Conservation (phyloP, 164 flowering plant genomes). For the Hamamelis virginiana region DNA sequence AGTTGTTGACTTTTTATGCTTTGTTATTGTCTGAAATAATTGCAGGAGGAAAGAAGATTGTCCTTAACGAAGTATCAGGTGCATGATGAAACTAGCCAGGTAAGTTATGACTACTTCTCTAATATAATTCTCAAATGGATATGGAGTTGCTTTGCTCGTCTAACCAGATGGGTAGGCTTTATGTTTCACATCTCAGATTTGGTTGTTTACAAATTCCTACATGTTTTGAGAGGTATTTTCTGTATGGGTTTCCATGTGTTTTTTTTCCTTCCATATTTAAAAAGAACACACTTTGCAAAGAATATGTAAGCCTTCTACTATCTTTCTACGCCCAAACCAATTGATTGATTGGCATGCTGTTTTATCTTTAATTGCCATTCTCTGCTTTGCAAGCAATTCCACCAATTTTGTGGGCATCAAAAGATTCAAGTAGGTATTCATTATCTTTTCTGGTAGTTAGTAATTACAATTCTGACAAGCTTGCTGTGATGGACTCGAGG, state of each 20-base stretch:
- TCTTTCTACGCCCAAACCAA: slow-evolving; percentile 23
- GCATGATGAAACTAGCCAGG: slow-evolving; percentile 99
- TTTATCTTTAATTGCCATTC: slow-evolving; percentile 33
- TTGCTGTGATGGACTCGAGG: slow-evolving; percentile 46
- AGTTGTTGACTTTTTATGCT: neutral
- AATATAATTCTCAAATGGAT: slow-evolving; percentile 26
- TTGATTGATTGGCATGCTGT: slow-evolving; percentile 35
- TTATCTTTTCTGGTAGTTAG: slow-evolving; percentile 40
- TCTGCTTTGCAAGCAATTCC: slow-evolving; percentile 52
- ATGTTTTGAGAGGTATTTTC: slow-evolving; percentile 36
- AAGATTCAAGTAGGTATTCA: slow-evolving; percentile 74
- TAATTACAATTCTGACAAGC: slow-evolving; percentile 50
- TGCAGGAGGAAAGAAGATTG: slow-evolving; percentile 98
- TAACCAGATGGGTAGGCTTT: slow-evolving; percentile 51
- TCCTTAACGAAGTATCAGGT: slow-evolving; percentile 91
- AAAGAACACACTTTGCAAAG: slow-evolving; percentile 11
- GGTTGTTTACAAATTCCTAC: slow-evolving; percentile 36
- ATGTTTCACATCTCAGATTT: slow-evolving; percentile 35
- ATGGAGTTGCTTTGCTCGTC: slow-evolving; percentile 37
- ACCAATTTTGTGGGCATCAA: slow-evolving; percentile 51
- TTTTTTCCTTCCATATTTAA: slow-evolving; percentile 7
- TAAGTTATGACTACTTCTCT: slow-evolving; percentile 63
- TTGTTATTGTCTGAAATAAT: slow-evolving; percentile 10
- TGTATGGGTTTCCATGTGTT: slow-evolving; percentile 13
- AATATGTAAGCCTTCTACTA: slow-evolving; percentile 20